Conservation (phyloP, 257 asterid genomes). For the Lycium ferocissimum region DNA sequence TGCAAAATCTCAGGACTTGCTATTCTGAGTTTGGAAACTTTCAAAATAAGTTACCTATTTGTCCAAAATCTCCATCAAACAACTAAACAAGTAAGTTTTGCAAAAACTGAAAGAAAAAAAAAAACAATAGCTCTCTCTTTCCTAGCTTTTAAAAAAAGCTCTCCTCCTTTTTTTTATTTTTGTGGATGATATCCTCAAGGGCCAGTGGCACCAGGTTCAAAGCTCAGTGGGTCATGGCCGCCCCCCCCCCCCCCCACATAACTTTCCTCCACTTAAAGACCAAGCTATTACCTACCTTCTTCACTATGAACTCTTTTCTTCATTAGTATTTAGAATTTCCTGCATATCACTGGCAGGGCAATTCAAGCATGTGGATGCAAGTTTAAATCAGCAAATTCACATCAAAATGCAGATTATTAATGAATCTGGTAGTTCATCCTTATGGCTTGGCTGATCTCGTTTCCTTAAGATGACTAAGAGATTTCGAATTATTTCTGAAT, state of each 20-base stretch:
- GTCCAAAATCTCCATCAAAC: not conserved
- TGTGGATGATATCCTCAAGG: not conserved
- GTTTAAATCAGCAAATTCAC: constrained; percentile 1
- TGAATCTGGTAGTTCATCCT: constrained; percentile 14
- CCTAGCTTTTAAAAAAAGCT: not conserved
- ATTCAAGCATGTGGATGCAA: constrained; percentile 19
- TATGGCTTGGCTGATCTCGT: not conserved
- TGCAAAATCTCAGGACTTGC: not conserved
- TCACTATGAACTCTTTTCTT: constrained; percentile 1
- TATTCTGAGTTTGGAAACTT: not conserved
- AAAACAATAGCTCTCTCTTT: not conserved
- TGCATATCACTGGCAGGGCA: not conserved
- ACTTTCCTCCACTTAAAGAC: not conserved
- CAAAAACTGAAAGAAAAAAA: not conserved
- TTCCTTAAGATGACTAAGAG: not conserved
- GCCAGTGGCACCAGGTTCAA: not conserved
- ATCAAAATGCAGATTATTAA: constrained; percentile 7
- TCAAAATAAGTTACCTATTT: not conserved
- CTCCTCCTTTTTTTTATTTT: too few species aligned
- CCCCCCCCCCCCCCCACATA: not conserved
- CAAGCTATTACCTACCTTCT: not conserved
- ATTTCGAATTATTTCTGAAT: not conserved
- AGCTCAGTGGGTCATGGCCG: not conserved
- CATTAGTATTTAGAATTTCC: not conserved
- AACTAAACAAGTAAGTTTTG: not conserved